A percentile compares a stretch with the other conserved stretches of the same genome.
Evolutionary conservation across 208 protist genomes (phyloP).

Genomic region (Crithidia brevicula): DNA sequence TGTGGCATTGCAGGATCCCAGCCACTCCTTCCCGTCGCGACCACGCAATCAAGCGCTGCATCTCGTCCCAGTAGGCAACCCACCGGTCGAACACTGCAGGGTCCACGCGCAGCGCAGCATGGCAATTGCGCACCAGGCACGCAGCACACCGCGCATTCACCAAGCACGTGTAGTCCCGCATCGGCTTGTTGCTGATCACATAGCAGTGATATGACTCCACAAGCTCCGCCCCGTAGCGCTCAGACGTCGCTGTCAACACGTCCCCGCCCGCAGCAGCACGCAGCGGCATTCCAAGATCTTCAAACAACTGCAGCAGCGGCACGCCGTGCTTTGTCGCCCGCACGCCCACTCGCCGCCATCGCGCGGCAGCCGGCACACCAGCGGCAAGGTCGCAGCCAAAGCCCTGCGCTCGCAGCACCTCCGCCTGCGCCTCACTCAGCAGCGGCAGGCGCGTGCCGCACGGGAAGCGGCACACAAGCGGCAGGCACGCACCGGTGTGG

Average conservation of each 20-base stretch:
- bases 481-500: not conserved
- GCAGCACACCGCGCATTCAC: slow-evolving; percentile 7
- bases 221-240: not conserved
- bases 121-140: not conserved
- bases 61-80: not conserved
- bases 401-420: slow-evolving; percentile 3
- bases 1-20: not conserved
- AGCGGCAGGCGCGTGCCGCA: not conserved
- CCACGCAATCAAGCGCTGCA: not conserved
- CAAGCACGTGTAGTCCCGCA: slow-evolving; percentile 3
- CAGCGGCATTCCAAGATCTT: not conserved
- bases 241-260: not conserved
- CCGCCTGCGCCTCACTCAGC: not conserved
- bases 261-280: not conserved
- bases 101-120: not conserved
- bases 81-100: not conserved
- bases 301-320: not conserved
- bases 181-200: not conserved
- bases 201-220: not conserved
- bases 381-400: not conserved
- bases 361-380: not conserved
- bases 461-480: not conserved
- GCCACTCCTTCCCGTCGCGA: not conserved
- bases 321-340: not conserved
- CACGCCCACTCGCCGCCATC: not conserved